phyloP scores from a whole-genome alignment of 2,329 filamentous ascomycete genomes.

The Scytalidium lignicola region DNA sequence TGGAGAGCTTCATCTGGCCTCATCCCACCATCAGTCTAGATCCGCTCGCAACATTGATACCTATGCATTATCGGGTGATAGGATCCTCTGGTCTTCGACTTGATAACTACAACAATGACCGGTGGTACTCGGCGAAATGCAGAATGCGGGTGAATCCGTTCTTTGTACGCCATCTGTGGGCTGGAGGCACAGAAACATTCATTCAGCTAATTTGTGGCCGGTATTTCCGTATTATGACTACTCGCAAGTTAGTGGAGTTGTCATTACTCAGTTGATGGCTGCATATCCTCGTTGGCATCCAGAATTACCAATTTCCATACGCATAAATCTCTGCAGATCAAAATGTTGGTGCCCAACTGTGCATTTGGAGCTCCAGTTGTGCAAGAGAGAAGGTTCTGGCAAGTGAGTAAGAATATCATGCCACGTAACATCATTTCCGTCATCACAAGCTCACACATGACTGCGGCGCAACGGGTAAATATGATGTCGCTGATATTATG shows the following conservation, averaged over 20 bases:
- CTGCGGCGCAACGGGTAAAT: conserved; percentile 3
- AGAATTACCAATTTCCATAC: too few relatives aligned
- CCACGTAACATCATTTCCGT: conserved; percentile 1
- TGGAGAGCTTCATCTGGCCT: neutral
- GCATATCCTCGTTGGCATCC: too few relatives aligned
- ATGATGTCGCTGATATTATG: conserved; percentile 13
- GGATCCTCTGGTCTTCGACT: neutral
- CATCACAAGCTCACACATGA: conserved; percentile 9
- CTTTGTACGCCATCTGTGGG: neutral
- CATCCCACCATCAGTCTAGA: neutral
- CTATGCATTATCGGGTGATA: neutral
- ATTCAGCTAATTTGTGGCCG: neutral
- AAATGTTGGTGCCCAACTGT: neutral
- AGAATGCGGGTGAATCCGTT: neutral
- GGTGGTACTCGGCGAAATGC: neutral
- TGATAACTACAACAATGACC: neutral
- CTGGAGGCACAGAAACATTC: neutral
- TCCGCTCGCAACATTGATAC: neutral
- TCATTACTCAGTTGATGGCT: too few relatives aligned
- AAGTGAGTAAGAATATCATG: neutral
- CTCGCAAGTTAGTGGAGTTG: too few relatives aligned
- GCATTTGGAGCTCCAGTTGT: neutral
- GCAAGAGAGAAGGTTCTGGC: neutral
- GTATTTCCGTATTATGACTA: too few relatives aligned
- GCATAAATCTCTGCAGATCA: neutral